These are phyloP conservation scores for Paramarasmius palmivorus DNA, from an alignment of 1,284 basidiomycete species.

Conservation along the genomic window DNA sequence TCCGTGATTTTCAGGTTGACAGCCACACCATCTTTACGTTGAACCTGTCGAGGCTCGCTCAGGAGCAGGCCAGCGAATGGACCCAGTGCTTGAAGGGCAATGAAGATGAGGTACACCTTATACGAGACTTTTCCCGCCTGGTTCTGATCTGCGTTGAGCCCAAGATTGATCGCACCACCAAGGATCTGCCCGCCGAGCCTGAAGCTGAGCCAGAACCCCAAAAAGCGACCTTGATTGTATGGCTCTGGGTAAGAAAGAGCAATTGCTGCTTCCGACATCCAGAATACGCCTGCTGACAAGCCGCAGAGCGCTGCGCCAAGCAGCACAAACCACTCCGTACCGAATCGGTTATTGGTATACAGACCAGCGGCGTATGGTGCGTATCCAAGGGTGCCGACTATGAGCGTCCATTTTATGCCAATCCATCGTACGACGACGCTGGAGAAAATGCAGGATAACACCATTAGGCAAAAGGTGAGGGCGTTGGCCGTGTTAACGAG, in stretches of 20 bases:
- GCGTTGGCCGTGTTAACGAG: constrained; percentile 11
- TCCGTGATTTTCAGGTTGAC: constrained; percentile 6
- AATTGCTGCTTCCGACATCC: constrained; percentile 18
- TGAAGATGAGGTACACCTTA: constrained; percentile 17
- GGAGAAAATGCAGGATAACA: constrained; percentile 9
- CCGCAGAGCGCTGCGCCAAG: constrained; percentile 19
- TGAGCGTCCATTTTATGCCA: constrained; percentile 12
- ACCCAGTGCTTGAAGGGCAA: constrained; percentile 14
- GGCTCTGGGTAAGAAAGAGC: constrained; percentile 19
- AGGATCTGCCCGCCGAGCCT: constrained; percentile 15
- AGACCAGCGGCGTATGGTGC: constrained; percentile 16
- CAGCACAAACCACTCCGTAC: constrained; percentile 16
- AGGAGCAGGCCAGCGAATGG: constrained; percentile 15
- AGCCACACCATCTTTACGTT: constrained; percentile 13
- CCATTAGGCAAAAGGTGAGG: constrained; percentile 13
- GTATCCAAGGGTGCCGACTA: constrained; percentile 12
- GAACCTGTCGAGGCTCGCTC: constrained; percentile 11
- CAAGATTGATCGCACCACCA: constrained; percentile 19
- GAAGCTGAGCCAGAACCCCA: constrained; percentile 17
- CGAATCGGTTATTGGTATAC: constrained; percentile 17
- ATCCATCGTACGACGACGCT: constrained; percentile 5
- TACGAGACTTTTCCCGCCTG: constrained; percentile 19
- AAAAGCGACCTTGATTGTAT: constrained; percentile 13
- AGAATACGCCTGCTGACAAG: constrained; percentile 17
- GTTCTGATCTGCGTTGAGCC: constrained; percentile 13